Percentiles rank a stretch among this genome's conserved stretches.
Conservation (phyloP, 1,284 basidiomycete genomes). For the Cryptococcus hybrid region DNA sequence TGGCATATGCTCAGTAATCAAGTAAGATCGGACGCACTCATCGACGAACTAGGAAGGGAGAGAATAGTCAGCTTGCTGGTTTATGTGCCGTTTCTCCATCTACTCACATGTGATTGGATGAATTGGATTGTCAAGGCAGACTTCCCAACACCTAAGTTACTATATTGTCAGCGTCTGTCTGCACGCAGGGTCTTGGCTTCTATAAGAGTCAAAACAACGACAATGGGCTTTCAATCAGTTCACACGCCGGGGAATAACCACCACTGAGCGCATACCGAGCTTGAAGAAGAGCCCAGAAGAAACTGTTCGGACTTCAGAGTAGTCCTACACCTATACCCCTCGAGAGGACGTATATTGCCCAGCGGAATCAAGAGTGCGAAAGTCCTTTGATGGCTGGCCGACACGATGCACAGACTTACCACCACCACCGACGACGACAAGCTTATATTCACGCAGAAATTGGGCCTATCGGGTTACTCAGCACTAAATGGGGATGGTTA, state of each 20-base stretch:
- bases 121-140: constrained; percentile 93
- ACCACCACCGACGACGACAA: constrained; percentile 97
- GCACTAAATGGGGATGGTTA: neutral
- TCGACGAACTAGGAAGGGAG: constrained; percentile 74
- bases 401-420: constrained; percentile 57
- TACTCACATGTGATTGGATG: constrained; percentile 64
- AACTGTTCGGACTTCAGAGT: neutral
- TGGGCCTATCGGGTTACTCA: constrained; percentile 61
- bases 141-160: constrained; percentile 85
- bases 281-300: too few species aligned
- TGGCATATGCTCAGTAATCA: neutral
- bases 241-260: neutral
- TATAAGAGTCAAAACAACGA: neutral
- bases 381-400: neutral
- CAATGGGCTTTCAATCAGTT: neutral
- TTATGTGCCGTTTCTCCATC: neutral
- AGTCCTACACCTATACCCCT: neutral
- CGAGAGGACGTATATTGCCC: neutral
- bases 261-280: neutral
- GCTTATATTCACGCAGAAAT: constrained; percentile 92
- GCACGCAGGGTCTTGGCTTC: neutral
- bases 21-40: constrained; percentile 55
- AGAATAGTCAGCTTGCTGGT: constrained; percentile 10
- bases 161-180: constrained; percentile 5
- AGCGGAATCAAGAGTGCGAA: neutral